Percentiles rank a stretch among this genome's conserved stretches.
These are phyloP conservation scores for Calonectria naviculata DNA, from an alignment of 2,329 filamentous ascomycete species.

Conservation along the genomic window DNA sequence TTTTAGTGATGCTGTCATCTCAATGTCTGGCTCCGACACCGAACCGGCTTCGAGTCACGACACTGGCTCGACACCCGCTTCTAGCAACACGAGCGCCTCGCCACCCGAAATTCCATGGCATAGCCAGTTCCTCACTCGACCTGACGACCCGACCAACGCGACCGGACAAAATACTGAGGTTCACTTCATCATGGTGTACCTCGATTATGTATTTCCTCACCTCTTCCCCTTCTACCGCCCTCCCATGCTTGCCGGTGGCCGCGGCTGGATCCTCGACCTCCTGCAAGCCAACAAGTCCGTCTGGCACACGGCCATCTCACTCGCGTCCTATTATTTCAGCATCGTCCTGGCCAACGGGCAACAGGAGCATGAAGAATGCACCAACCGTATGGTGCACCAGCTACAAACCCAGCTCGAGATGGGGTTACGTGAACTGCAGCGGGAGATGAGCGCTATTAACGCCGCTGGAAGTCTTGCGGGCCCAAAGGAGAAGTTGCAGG, in stretches of 20 bases:
- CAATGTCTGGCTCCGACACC: conserved; percentile 41
- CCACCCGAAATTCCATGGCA: conserved; percentile 48
- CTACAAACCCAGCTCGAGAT: conserved; percentile 58
- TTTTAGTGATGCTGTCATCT: conserved; percentile 1
- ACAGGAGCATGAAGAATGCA: conserved; percentile 48
- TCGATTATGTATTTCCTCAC: conserved; percentile 72
- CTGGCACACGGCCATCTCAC: conserved; percentile 66
- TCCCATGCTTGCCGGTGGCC: conserved; percentile 64
- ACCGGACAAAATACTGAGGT: conserved; percentile 44
- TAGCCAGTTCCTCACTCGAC: conserved; percentile 38
- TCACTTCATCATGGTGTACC: conserved; percentile 66
- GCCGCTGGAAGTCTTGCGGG: conserved; percentile 42
- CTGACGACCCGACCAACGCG: conserved; percentile 34
- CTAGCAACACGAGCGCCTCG: conserved; percentile 45
- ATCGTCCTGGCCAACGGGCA: conserved; percentile 52
- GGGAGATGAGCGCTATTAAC: conserved; percentile 53
- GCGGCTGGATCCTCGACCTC: conserved; percentile 69
- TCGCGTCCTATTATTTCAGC: conserved; percentile 68
- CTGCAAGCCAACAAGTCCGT: conserved; percentile 67
- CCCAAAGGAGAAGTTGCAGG: conserved; percentile 48
- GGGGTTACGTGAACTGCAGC: conserved; percentile 56
- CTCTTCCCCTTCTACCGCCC: conserved; percentile 73
- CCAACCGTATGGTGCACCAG: conserved; percentile 48
- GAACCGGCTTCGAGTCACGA: conserved; percentile 40
- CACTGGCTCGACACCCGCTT: conserved; percentile 40